Conservation (phyloP, 2,329 filamentous ascomycete genomes). For the Pleurostoma richardsiae region DNA sequence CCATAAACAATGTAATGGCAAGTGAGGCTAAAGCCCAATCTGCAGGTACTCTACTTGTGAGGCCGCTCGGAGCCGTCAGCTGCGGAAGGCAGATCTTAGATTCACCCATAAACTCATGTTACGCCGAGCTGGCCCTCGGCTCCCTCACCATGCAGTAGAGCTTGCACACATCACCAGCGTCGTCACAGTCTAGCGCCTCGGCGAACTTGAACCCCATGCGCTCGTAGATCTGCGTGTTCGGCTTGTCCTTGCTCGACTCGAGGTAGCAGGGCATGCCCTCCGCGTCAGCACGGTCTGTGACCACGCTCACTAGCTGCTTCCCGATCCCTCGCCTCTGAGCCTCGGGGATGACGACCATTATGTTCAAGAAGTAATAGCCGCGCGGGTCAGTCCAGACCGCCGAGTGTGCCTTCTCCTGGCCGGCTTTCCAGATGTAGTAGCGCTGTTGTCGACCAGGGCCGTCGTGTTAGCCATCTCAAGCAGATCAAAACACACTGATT, state of each 20-base stretch:
- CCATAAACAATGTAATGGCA: too few relatives aligned
- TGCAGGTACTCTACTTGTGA: too few relatives aligned
- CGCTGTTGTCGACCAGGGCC: slow-evolving; percentile 28
- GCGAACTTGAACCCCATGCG: slow-evolving; percentile 62
- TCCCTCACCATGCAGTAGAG: slow-evolving; percentile 44
- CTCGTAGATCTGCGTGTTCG: slow-evolving; percentile 68
- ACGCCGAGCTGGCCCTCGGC: slow-evolving; percentile 13
- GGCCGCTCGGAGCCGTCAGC: too few relatives aligned
- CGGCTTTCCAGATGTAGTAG: slow-evolving; percentile 69
- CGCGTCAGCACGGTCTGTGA: slow-evolving; percentile 57
- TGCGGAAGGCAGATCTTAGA: too few relatives aligned
- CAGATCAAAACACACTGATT: too few relatives aligned
- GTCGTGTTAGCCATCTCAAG: too few relatives aligned
- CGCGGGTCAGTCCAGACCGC: slow-evolving; percentile 59
- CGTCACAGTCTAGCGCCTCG: slow-evolving; percentile 62
- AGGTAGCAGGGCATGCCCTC: slow-evolving; percentile 64
- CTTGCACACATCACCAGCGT: slow-evolving; percentile 51
- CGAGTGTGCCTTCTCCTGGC: slow-evolving; percentile 56
- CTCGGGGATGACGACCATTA: slow-evolving; percentile 63
- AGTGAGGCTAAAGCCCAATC: too few relatives aligned
- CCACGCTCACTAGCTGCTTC: slow-evolving; percentile 56
- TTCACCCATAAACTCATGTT: too few relatives aligned
- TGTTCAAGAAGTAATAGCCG: slow-evolving; percentile 75
- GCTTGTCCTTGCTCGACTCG: slow-evolving; percentile 62
- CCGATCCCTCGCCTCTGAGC: slow-evolving; percentile 64